Conservation (phyloP, 108 stramenopile genomes). For the Discostella stelligeroides region DNA sequence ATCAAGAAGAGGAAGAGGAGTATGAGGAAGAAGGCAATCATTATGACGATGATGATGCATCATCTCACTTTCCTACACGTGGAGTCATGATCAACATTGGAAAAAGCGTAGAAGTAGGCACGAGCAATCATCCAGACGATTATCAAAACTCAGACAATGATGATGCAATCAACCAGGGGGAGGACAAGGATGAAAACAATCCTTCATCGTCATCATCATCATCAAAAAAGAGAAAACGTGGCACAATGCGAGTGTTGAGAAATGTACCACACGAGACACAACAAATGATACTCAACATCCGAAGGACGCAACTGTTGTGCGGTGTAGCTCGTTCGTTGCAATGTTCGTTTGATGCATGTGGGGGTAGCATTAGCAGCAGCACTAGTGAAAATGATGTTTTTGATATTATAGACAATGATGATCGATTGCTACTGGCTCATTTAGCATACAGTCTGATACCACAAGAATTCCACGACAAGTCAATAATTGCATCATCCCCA, state of each 20-base stretch:
- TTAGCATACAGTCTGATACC: slow-evolving; percentile 71
- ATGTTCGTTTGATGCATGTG: slow-evolving; percentile 30
- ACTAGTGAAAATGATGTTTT: not conserved
- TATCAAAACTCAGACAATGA: slow-evolving; percentile 11
- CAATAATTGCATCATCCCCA: too few relatives aligned
- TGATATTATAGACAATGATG: too few relatives aligned
- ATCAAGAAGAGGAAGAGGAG: slow-evolving; percentile 7
- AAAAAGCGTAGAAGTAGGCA: slow-evolving; percentile 1
- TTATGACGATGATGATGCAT: slow-evolving; percentile 2
- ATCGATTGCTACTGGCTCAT: slow-evolving; percentile 17
- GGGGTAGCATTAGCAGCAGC: not conserved
- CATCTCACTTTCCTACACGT: slow-evolving; percentile 20
- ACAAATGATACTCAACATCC: slow-evolving; percentile 44
- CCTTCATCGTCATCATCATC: not conserved
- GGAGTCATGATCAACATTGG: slow-evolving; percentile 35
- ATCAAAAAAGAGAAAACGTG: slow-evolving; percentile 31
- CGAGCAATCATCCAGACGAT: slow-evolving; percentile 13
- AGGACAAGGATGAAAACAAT: not conserved
- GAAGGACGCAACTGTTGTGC: slow-evolving; percentile 58
- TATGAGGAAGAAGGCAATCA: slow-evolving; percentile 5
- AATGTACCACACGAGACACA: slow-evolving; percentile 48
- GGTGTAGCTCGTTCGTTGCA: slow-evolving; percentile 32
- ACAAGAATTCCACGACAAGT: slow-evolving; percentile 30
- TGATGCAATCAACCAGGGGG: not conserved
- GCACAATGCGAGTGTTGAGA: slow-evolving; percentile 32